Evolutionary conservation across 441 rosid genomes (phyloP), one percentile per base, ranked within the genome.

Genomic region (Gossypium gossypioides): DNA sequence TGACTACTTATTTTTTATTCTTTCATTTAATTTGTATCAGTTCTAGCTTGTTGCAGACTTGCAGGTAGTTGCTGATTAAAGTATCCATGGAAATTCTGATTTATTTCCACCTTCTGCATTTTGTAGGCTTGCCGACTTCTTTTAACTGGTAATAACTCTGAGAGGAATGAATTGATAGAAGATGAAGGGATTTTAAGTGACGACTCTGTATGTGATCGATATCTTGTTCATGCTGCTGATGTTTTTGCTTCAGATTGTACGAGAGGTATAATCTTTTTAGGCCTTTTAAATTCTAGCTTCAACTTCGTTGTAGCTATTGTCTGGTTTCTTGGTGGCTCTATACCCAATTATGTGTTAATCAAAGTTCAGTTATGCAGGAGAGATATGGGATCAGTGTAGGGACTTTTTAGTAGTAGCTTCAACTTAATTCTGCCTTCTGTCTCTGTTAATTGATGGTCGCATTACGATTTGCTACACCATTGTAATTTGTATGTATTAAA

Each of bases 111-210:
- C 1, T 37, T 37, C 27, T 68, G 9, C 56, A 48, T 58, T 72
- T 73, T 81, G 79, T 79, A 95, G 99, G 97, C 93, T 74, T 85
- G 88, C 82, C 86, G 72, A 78, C 81, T 86, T 81, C 91, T 91
- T 73, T 83, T 82, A 80, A 81, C 81, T 67, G 87, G 84, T 58
- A 90, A 88, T 80, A 82, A 79, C 24, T 76, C 79, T 34, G 90
- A 79, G 73, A 82, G 86, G 79, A 83, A 78, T 59, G 87, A 83
- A 79, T 70, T 82, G 58, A 77, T 85, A 50, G 96, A 82, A 84
- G 90, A 75, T 67, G 91, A 84, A 27, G 82, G 82, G 71, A 85
- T 73, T 81, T 69, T 83, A 69, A 78, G 81, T 71, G 89, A 84
- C 72, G 83, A 72, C 46, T 78, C 85, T 64, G 27, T 86, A 61